Conservation (phyloP, 352 stramenopile species). For the Nothophytophthora sp. region DNA sequence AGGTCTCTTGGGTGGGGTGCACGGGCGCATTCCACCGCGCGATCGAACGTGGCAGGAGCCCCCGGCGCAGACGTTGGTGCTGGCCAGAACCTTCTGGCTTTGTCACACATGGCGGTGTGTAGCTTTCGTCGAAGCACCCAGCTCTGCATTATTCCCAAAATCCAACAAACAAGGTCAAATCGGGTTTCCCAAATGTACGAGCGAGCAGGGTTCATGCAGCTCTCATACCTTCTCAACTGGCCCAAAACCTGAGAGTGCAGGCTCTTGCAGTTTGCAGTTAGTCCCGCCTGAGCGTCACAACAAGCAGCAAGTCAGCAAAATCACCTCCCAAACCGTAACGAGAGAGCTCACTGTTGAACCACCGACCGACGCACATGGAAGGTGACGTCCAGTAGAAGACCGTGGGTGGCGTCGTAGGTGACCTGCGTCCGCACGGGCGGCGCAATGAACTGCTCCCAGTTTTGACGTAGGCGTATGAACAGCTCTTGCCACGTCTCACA, state of each 20-base stretch:
- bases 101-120: conserved; percentile 36
- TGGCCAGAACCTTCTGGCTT: conserved; percentile 31
- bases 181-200: too few relatives aligned
- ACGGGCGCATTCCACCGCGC: conserved; percentile 44
- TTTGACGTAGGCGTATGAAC: conserved; percentile 17
- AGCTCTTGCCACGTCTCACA: conserved; percentile 33
- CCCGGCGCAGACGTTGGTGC: conserved; percentile 18
- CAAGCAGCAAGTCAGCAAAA: not conserved
- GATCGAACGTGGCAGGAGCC: conserved; percentile 30
- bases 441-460: conserved; percentile 40
- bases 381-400: conserved; percentile 51
- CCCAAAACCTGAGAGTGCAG: conserved; percentile 42
- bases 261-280: conserved; percentile 29
- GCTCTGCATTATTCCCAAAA: conserved; percentile 14
- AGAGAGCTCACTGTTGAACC: too few relatives aligned
- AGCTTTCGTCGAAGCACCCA: conserved; percentile 60
- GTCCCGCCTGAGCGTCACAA: conserved; percentile 27
- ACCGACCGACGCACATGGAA: conserved; percentile 47
- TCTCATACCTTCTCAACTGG: conserved; percentile 41
- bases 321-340: not conserved
- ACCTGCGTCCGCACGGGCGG: conserved; percentile 53
- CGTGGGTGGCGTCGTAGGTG: conserved; percentile 60
- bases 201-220: too few relatives aligned
- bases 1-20: conserved; percentile 41
- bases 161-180: not conserved